Conservation (phyloP, 176 grass and related monocot genomes). For the Carex scoparia region DNA sequence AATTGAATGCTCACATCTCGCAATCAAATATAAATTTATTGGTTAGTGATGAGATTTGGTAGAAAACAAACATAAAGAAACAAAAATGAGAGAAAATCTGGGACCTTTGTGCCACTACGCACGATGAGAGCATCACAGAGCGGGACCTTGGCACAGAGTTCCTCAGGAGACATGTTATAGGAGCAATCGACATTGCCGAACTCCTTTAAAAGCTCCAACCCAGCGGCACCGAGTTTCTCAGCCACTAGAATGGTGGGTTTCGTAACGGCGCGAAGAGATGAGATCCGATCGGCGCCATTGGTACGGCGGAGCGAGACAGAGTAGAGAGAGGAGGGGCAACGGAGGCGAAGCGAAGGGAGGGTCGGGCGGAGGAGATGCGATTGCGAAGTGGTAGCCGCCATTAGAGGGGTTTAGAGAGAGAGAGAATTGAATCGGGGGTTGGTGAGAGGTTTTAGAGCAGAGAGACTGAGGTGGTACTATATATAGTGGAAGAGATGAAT, state of each 20-base stretch:
- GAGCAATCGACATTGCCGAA: conserved; percentile 87
- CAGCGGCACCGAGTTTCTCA: conserved; percentile 80
- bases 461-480: not conserved
- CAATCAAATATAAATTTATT: not conserved
- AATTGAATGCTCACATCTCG: not conserved
- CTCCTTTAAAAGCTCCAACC: conserved; percentile 50
- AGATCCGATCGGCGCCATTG: not conserved
- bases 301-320: conserved; percentile 16
- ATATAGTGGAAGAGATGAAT: not conserved
- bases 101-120: conserved; percentile 68
- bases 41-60: not conserved
- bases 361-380: conserved; percentile 27
- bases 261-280: conserved; percentile 16
- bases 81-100: not conserved
- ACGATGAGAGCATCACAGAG: conserved; percentile 88
- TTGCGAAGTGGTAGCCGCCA: conserved; percentile 15
- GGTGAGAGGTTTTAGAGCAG: not conserved
- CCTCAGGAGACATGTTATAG: conserved; percentile 72
- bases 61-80: not conserved
- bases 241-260: conserved; percentile 72
- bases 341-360: conserved; percentile 20
- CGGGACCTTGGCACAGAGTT: conserved; percentile 77
- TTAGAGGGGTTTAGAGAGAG: not conserved
- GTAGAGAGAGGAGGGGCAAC: not conserved
- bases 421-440: not conserved